phyloP scores from a whole-genome alignment of 495 filamentous ascomycete species.

The Tuber umbilicatum region DNA sequence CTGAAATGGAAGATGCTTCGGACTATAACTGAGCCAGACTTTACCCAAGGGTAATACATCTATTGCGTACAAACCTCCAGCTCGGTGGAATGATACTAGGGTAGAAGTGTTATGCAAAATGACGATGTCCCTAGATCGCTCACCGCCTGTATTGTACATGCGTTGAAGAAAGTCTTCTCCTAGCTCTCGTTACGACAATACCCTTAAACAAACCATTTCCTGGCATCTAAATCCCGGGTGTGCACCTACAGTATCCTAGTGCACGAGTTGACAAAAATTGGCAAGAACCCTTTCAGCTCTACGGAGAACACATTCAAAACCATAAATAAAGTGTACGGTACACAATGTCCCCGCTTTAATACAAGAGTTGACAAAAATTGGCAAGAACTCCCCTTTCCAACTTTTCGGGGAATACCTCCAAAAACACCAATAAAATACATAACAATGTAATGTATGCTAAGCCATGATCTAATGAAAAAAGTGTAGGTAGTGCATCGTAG shows the following conservation, averaged over 20 bases:
- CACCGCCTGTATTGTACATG: not conserved
- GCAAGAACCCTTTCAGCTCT: not conserved
- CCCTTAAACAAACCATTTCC: not conserved
- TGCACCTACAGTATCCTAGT: not conserved
- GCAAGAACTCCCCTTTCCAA: too few species aligned
- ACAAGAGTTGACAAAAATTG: too few species aligned
- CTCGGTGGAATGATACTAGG: not conserved
- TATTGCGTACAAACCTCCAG: not conserved
- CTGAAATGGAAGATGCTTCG: not conserved
- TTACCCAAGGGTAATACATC: not conserved
- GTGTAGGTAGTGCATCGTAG: not conserved
- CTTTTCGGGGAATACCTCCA: not conserved
- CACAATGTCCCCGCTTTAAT: not conserved
- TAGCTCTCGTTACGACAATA: not conserved
- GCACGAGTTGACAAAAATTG: not conserved
- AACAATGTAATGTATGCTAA: not conserved
- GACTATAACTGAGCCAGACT: not conserved
- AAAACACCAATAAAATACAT: not conserved
- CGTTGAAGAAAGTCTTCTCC: not conserved
- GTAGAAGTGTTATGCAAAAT: not conserved
- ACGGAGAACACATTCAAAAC: not conserved
- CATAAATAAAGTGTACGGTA: not conserved
- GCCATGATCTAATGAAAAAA: not conserved
- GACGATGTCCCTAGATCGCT: not conserved
- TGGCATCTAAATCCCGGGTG: not conserved